Evolutionary conservation across 495 filamentous ascomycete genomes (phyloP).

Genomic region (Podospora conica): DNA sequence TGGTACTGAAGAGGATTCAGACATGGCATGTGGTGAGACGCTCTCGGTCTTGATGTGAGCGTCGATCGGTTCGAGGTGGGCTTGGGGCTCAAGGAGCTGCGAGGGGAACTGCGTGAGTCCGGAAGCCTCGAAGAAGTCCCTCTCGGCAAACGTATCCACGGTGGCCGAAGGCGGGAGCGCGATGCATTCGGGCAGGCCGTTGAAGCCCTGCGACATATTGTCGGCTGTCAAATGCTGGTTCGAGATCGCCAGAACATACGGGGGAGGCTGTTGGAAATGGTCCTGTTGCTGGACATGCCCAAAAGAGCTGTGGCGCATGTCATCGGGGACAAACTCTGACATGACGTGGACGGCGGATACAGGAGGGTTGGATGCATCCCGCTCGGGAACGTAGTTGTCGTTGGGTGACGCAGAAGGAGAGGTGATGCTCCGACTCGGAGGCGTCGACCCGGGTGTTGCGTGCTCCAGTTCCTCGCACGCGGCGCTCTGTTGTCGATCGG

Average conservation of each 20-base stretch:
- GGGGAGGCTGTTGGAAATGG: slow-evolving; percentile 13
- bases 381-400: slow-evolving; percentile 16
- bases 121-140: slow-evolving; percentile 20
- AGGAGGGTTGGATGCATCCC: slow-evolving; percentile 9
- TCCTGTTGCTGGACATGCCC: slow-evolving; percentile 4
- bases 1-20: slow-evolving; percentile 21
- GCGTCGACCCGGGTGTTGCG: neutral
- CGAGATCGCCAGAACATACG: slow-evolving; percentile 14
- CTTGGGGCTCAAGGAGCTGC: slow-evolving; percentile 16
- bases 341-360: neutral
- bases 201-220: slow-evolving; percentile 3
- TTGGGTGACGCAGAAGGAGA: slow-evolving; percentile 19
- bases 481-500: slow-evolving; percentile 8
- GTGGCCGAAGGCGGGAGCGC: slow-evolving; percentile 11
- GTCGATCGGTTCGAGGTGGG: slow-evolving; percentile 16
- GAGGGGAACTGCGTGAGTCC: slow-evolving; percentile 19
- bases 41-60: slow-evolving; percentile 16
- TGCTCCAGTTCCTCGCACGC: slow-evolving; percentile 4
- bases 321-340: neutral
- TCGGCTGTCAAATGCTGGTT: neutral
- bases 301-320: slow-evolving; percentile 10
- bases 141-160: slow-evolving; percentile 14
- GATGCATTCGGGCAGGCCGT: slow-evolving; percentile 6
- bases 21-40: slow-evolving; percentile 25
- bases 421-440: neutral